These are phyloP conservation scores for Phytophthora brassicae DNA, from an alignment of 352 stramenopile genomes.

Conservation along the genomic window DNA sequence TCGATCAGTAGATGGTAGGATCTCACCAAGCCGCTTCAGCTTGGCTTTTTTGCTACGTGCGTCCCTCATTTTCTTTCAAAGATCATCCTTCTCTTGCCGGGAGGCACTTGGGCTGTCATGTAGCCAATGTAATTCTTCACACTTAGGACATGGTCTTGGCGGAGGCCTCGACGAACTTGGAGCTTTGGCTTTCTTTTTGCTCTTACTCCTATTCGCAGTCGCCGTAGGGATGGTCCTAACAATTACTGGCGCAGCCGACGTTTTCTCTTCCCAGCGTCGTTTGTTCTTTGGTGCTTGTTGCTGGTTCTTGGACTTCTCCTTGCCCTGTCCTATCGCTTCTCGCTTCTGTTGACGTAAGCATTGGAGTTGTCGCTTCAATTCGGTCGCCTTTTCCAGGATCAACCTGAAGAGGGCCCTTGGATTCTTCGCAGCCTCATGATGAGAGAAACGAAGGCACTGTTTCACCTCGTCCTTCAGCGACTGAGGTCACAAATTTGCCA, in stretches of 20 bases:
- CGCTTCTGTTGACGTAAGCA: slow-evolving; percentile 6
- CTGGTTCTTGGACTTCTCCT: neutral
- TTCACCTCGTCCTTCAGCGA: slow-evolving; percentile 4
- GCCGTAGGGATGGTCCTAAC: neutral
- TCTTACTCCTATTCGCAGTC: neutral
- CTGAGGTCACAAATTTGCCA: neutral
- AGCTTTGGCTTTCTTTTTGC: neutral
- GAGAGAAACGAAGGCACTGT: neutral
- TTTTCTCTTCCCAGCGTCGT: neutral
- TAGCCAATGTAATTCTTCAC: slow-evolving; percentile 11
- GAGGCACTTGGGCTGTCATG: neutral
- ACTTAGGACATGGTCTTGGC: slow-evolving; percentile 10
- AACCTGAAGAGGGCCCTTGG: slow-evolving; percentile 7
- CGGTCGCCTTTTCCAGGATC: slow-evolving; percentile 11
- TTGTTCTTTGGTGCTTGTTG: neutral
- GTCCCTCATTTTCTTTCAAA: neutral
- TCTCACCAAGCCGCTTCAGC: neutral
- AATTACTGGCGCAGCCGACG: neutral
- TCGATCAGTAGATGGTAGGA: neutral
- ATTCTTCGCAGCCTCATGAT: neutral
- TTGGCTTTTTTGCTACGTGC: neutral
- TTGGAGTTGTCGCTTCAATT: neutral
- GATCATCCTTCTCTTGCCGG: neutral
- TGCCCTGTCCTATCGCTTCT: neutral
- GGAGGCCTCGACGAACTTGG: neutral